Conservation (phyloP, 2,329 filamentous ascomycete genomes). For the Coleophoma cylindrospora region DNA sequence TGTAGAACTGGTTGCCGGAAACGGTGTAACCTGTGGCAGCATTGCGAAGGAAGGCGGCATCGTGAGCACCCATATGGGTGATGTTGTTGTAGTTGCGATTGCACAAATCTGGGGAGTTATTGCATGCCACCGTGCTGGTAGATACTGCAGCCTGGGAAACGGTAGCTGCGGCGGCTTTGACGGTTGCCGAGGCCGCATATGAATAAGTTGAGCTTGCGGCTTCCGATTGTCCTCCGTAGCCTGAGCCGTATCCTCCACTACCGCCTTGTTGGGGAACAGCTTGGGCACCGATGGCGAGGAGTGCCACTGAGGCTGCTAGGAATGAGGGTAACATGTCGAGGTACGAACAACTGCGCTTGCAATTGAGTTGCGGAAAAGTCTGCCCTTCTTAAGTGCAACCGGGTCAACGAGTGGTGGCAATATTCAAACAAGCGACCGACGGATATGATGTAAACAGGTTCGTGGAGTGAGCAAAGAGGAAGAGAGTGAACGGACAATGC, state of each 20-base stretch:
- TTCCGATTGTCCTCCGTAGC: neutral
- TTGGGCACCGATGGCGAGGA: slow-evolving; percentile 17
- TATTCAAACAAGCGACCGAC: too few species aligned
- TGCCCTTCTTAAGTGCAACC: too few species aligned
- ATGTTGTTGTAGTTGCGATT: slow-evolving; percentile 66
- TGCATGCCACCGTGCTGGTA: slow-evolving; percentile 46
- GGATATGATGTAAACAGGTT: too few species aligned
- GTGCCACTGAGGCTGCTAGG: slow-evolving; percentile 13
- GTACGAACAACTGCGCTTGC: too few species aligned
- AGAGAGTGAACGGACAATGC: neutral
- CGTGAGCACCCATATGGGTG: slow-evolving; percentile 68
- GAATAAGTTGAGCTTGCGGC: slow-evolving; percentile 2
- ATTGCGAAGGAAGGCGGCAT: slow-evolving; percentile 57
- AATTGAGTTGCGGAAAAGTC: too few species aligned
- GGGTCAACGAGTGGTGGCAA: too few species aligned
- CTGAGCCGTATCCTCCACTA: neutral
- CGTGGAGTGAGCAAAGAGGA: too few species aligned
- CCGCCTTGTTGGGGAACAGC: slow-evolving; percentile 15
- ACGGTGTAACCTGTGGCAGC: slow-evolving; percentile 35
- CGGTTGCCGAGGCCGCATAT: slow-evolving; percentile 3
- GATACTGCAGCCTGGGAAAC: slow-evolving; percentile 13
- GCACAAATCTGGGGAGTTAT: slow-evolving; percentile 76
- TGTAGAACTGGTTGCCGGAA: slow-evolving; percentile 51
- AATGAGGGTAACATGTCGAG: slow-evolving; percentile 13
- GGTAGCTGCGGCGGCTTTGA: slow-evolving; percentile 5